A percentile compares a stretch with the other conserved stretches of the same genome.
Evolutionary conservation across 345 rosid species (phyloP).

Genomic region (Sapria himalayana): DNA sequence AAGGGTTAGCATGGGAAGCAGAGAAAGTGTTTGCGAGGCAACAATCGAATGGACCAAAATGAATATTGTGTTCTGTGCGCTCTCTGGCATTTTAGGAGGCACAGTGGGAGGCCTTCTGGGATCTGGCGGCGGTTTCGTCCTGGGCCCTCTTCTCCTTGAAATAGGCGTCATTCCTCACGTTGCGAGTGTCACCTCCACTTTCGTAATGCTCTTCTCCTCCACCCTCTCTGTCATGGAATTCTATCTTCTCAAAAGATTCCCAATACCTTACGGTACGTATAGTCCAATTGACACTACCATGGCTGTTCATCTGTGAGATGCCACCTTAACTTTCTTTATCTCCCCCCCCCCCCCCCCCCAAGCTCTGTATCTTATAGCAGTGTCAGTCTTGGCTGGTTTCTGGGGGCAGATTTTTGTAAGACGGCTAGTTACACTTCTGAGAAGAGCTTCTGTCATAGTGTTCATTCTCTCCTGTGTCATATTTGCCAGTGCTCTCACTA

Average conservation of each 20-base stretch:
- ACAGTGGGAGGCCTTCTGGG: conserved; percentile 89
- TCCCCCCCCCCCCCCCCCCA: not conserved
- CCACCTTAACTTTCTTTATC: too few relatives aligned
- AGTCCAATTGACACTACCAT: conserved; percentile 7
- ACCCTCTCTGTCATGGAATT: conserved; percentile 91
- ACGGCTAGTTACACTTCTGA: conserved; percentile 25
- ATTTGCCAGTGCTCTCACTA: conserved; percentile 61
- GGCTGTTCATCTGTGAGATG: conserved; percentile 5
- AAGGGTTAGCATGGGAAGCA: conserved; percentile 38
- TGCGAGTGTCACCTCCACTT: conserved; percentile 92
- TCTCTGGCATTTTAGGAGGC: conserved; percentile 71
- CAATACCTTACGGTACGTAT: conserved; percentile 55
- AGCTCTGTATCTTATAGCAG: conserved; percentile 49
- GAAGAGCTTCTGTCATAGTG: conserved; percentile 48
- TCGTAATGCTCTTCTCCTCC: conserved; percentile 95
- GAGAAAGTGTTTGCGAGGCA: conserved; percentile 62
- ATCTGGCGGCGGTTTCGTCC: conserved; percentile 88
- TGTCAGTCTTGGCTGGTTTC: conserved; percentile 60
- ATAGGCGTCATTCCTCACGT: conserved; percentile 97
- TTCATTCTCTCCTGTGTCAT: conserved; percentile 72
- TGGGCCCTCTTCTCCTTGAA: conserved; percentile 88
- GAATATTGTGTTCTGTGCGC: conserved; percentile 59
- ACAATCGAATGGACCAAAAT: conserved; percentile 67
- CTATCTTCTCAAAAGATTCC: conserved; percentile 78
- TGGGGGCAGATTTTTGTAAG: conserved; percentile 79